phyloP scores from a whole-genome alignment of 2,329 filamentous ascomycete species.

The Pseudocercospora fijiensis region DNA sequence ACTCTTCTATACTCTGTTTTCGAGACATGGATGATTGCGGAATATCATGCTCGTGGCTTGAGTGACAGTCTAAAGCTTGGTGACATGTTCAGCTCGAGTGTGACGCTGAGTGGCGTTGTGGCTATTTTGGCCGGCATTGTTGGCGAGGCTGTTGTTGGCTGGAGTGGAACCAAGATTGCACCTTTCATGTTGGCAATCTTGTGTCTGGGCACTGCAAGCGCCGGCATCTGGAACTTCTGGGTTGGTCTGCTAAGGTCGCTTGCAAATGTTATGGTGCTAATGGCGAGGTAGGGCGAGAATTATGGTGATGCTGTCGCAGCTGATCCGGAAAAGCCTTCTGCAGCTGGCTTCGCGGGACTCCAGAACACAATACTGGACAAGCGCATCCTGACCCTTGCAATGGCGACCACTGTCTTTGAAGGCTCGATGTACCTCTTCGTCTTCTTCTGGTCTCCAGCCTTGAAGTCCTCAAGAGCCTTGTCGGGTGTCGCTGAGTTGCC shows the following conservation, averaged over 20 bases:
- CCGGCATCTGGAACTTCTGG: slow-evolving; percentile 52
- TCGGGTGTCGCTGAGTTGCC: slow-evolving; percentile 21
- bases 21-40: slow-evolving; percentile 62
- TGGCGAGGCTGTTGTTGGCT: slow-evolving; percentile 53
- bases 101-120: slow-evolving; percentile 55
- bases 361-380: slow-evolving; percentile 39
- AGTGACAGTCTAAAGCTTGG: slow-evolving; percentile 49
- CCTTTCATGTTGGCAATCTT: slow-evolving; percentile 53
- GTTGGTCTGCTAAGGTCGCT: slow-evolving; percentile 38
- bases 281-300: slow-evolving; percentile 48
- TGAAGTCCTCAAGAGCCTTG: slow-evolving; percentile 38
- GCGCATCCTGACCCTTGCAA: slow-evolving; percentile 52
- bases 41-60: slow-evolving; percentile 52
- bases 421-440: slow-evolving; percentile 63
- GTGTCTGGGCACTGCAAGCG: slow-evolving; percentile 47
- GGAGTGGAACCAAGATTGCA: slow-evolving; percentile 51
- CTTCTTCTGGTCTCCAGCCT: slow-evolving; percentile 60
- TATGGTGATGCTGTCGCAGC: slow-evolving; percentile 42
- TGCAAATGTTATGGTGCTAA: neutral
- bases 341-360: slow-evolving; percentile 6
- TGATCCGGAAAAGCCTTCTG: slow-evolving; percentile 9
- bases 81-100: slow-evolving; percentile 55
- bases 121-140: slow-evolving; percentile 56
- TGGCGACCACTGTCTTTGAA: slow-evolving; percentile 60
- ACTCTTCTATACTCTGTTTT: slow-evolving; percentile 60